These are phyloP conservation scores for Malus hybrid DNA, from an alignment of 331 rosid genomes.

Conservation along the genomic window DNA sequence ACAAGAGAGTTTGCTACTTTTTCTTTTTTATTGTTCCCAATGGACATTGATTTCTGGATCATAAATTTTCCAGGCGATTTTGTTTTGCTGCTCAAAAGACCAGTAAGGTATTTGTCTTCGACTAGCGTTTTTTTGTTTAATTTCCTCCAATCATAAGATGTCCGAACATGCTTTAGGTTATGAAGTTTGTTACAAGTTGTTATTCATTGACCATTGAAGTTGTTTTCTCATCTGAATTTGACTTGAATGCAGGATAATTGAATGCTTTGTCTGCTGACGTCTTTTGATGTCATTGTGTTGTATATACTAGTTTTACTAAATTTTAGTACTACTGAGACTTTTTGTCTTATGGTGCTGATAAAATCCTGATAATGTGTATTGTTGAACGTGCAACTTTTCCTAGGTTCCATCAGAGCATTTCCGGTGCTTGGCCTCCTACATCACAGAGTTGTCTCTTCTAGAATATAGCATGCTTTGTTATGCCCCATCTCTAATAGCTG, in stretches of 20 bases:
- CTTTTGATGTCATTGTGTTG: background rate
- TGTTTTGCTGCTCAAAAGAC: conserved; percentile 64
- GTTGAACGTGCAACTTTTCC: background rate
- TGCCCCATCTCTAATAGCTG: conserved; percentile 88
- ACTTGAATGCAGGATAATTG: background rate
- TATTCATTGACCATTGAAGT: background rate
- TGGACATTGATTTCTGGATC: too few species aligned
- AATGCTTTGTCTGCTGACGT: background rate
- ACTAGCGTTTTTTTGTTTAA: background rate
- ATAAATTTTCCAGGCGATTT: conserved; percentile 27
- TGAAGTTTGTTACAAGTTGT: background rate
- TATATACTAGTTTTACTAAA: background rate
- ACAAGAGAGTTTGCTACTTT: too few species aligned
- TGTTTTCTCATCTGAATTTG: background rate
- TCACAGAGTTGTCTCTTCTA: conserved; percentile 70
- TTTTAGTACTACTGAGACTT: too few species aligned
- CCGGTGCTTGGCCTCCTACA: conserved; percentile 65
- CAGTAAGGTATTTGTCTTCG: conserved; percentile 46
- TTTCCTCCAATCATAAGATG: background rate
- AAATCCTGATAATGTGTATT: too few species aligned
- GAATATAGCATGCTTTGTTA: conserved; percentile 65
- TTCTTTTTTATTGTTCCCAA: too few species aligned
- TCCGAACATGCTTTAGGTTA: background rate
- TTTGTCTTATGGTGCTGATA: too few species aligned
- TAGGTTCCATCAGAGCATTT: conserved; percentile 56